These are phyloP conservation scores for Stygiomarasmius scandens DNA, from an alignment of 1,284 basidiomycete genomes.

Conservation along the genomic window DNA sequence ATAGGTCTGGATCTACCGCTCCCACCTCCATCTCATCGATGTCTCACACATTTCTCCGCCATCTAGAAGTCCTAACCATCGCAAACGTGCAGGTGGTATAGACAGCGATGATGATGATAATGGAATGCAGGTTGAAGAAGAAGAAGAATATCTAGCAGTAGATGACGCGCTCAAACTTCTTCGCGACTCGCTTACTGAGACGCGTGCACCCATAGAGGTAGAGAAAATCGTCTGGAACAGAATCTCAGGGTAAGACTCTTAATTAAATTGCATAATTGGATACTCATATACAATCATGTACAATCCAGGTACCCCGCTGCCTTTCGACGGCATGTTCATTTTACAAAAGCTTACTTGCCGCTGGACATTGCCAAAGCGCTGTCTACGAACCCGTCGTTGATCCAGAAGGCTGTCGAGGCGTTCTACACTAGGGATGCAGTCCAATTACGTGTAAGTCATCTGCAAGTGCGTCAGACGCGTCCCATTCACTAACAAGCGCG, in stretches of 20 bases:
- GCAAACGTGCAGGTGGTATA: slow-evolving; percentile 35
- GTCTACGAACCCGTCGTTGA: slow-evolving; percentile 62
- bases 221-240: slow-evolving; percentile 69
- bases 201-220: slow-evolving; percentile 60
- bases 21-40: slow-evolving; percentile 85
- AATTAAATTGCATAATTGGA: slow-evolving; percentile 13
- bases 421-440: slow-evolving; percentile 93
- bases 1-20: slow-evolving; percentile 90
- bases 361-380: slow-evolving; percentile 77
- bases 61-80: slow-evolving; percentile 54
- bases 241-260: slow-evolving; percentile 57
- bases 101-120: slow-evolving; percentile 56
- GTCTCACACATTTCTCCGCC: slow-evolving; percentile 71
- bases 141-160: slow-evolving; percentile 56
- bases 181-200: slow-evolving; percentile 52
- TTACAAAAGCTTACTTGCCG: slow-evolving; percentile 81
- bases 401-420: slow-evolving; percentile 85
- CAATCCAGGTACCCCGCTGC: slow-evolving; percentile 78
- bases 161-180: slow-evolving; percentile 72
- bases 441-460: slow-evolving; percentile 74
- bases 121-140: slow-evolving; percentile 44
- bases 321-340: slow-evolving; percentile 75
- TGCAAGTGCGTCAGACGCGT: background rate
- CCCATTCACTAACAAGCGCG: background rate
- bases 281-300: no score